These are phyloP conservation scores for Zymoseptoria brevis DNA, from an alignment of 2,329 filamentous ascomycete genomes.

Conservation along the genomic window DNA sequence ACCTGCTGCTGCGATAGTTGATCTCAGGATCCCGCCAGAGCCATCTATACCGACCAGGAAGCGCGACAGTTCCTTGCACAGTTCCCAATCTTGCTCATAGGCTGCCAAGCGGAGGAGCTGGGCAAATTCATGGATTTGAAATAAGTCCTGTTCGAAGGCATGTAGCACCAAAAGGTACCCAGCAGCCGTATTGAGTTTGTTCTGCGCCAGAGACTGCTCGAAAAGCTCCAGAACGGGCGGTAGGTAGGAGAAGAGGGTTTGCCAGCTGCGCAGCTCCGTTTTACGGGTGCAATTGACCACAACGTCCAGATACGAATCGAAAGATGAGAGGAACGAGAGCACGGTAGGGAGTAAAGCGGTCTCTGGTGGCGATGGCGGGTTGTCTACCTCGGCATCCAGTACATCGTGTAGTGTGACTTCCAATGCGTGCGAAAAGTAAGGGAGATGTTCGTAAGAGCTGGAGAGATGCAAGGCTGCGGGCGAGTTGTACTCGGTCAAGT, in stretches of 20 bases:
- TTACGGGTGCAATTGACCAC: slow-evolving; percentile 96
- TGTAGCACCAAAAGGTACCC: slow-evolving; percentile 95
- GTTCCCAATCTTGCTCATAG: slow-evolving; percentile 80
- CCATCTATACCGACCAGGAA: slow-evolving; percentile 91
- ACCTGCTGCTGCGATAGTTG: slow-evolving; percentile 49
- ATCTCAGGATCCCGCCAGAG: slow-evolving; percentile 67
- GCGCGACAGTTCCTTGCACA: slow-evolving; percentile 90
- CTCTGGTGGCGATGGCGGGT: slow-evolving; percentile 35
- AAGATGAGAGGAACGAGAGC: slow-evolving; percentile 46
- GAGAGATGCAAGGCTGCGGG: slow-evolving; percentile 73
- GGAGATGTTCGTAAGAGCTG: slow-evolving; percentile 74
- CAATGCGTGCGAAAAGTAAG: slow-evolving; percentile 87
- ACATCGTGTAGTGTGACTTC: slow-evolving; percentile 90
- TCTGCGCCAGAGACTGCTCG: slow-evolving; percentile 78
- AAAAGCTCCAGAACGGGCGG: slow-evolving; percentile 88
- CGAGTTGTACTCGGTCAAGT: slow-evolving; percentile 68
- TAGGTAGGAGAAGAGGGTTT: slow-evolving; percentile 82
- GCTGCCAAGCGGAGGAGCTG: slow-evolving; percentile 74
- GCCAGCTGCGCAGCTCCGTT: slow-evolving; percentile 91
- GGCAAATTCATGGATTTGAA: slow-evolving; percentile 60
- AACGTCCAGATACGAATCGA: slow-evolving; percentile 81
- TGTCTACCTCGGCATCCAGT: slow-evolving; percentile 87
- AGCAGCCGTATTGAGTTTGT: slow-evolving; percentile 85
- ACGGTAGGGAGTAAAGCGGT: slow-evolving; percentile 45
- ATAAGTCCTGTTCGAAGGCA: slow-evolving; percentile 50